These are phyloP conservation scores for Lolium multiflorum DNA, from an alignment of 176 grass and related monocot genomes.

Conservation along the genomic window DNA sequence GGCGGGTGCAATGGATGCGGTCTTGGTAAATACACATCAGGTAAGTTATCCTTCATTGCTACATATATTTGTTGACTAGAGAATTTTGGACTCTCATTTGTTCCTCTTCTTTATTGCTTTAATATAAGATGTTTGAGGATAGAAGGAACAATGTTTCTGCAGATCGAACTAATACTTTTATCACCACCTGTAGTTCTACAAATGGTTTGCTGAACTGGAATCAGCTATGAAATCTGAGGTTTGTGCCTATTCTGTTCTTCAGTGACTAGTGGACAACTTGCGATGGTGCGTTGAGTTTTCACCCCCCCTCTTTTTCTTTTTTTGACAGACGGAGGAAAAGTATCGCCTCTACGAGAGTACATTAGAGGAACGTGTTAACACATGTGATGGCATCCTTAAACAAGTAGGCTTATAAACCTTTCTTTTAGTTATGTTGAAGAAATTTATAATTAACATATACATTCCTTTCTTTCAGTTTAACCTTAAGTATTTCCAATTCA, in stretches of 20 bases:
- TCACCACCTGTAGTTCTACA: slow-evolving; percentile 83
- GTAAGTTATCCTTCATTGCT: slow-evolving; percentile 40
- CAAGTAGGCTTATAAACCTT: slow-evolving; percentile 56
- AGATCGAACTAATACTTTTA: slow-evolving; percentile 30
- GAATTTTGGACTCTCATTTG: neutral
- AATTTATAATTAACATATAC: slow-evolving; percentile 23
- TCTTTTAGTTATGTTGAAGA: slow-evolving; percentile 34
- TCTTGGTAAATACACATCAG: slow-evolving; percentile 95
- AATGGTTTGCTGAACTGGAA: slow-evolving; percentile 96
- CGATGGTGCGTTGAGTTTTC: neutral
- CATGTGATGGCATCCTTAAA: slow-evolving; percentile 92
- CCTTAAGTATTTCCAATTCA: slow-evolving; percentile 46
- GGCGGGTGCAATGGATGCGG: slow-evolving; percentile 72
- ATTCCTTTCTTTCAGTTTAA: neutral
- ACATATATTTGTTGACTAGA: neutral
- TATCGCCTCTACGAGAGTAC: slow-evolving; percentile 93
- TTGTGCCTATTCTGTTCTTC: slow-evolving; percentile 43
- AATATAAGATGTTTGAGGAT: neutral
- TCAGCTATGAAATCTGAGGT: slow-evolving; percentile 99
- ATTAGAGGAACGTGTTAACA: slow-evolving; percentile 76
- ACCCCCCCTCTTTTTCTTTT: slow-evolving; percentile 43
- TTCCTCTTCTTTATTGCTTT: neutral
- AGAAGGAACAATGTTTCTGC: neutral
- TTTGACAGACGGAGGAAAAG: slow-evolving; percentile 89
- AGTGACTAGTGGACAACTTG: slow-evolving; percentile 18